A percentile compares a stretch with the other conserved stretches of the same genome.
phyloP scores from a whole-genome alignment of 148 eudicot species.

The Rhododendron mucronatum region DNA sequence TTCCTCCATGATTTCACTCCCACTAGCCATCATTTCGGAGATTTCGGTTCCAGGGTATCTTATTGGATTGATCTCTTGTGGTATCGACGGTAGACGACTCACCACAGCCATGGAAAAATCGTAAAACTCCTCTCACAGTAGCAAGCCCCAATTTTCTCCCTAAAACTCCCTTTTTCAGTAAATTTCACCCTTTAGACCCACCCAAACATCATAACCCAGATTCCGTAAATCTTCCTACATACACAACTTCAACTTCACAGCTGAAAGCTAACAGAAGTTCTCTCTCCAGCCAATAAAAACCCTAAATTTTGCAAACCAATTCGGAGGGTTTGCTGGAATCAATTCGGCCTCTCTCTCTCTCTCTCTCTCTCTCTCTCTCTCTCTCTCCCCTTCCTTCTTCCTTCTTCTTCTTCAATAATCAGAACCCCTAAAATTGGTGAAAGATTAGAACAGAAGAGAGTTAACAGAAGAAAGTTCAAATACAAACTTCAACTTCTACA shows the following conservation, averaged over 20 bases:
- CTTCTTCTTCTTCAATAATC: neutral
- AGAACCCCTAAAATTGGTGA: neutral
- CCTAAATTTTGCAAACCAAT: neutral
- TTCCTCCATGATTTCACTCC: constrained; percentile 27
- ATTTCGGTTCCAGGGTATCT: neutral
- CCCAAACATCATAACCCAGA: neutral
- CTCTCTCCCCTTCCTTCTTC: neutral
- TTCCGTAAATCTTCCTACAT: neutral
- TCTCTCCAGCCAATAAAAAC: neutral
- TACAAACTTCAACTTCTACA: no score
- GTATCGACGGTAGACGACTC: neutral
- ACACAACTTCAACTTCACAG: no score
- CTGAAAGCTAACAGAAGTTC: no score
- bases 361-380: neutral
- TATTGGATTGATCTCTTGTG: neutral
- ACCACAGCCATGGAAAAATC: neutral
- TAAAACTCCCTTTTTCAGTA: neutral
- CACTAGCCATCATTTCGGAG: constrained; percentile 20
- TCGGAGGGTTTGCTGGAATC: neutral
- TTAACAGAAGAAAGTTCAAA: no score
- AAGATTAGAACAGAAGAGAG: neutral
- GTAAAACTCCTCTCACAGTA: neutral
- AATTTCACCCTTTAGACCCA: no score
- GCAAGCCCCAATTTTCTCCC: neutral
- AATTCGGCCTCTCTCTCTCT: neutral